A percentile compares a stretch with the other conserved stretches of the same genome.
Evolutionary conservation across 2,329 filamentous ascomycete species (phyloP).

Genomic region (Tolypocladium tundrense): DNA sequence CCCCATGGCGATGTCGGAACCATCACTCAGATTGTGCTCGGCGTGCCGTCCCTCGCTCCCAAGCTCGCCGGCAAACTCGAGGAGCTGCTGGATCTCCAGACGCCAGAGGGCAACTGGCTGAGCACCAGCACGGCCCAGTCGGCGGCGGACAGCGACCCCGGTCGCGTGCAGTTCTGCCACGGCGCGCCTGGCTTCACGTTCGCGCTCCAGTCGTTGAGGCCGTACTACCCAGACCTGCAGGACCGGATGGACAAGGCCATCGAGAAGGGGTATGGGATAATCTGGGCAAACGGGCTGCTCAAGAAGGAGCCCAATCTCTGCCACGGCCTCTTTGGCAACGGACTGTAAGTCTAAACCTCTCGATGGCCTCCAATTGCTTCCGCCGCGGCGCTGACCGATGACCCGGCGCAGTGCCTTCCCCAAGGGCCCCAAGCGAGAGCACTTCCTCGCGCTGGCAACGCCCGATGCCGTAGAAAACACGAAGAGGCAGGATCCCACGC

Average conservation of each 20-base stretch:
- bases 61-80: slow-evolving; percentile 42
- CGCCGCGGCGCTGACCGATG: slow-evolving; percentile 9
- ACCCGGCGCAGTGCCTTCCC: slow-evolving; percentile 18
- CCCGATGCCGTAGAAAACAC: slow-evolving; percentile 41
- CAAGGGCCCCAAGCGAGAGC: slow-evolving; percentile 27
- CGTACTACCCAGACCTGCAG: slow-evolving; percentile 44
- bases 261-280: slow-evolving; percentile 37
- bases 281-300: slow-evolving; percentile 47
- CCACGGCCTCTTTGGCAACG: slow-evolving; percentile 56
- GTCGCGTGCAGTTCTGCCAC: slow-evolving; percentile 53
- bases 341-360: slow-evolving; percentile 34
- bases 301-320: slow-evolving; percentile 57
- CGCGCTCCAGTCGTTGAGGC: slow-evolving; percentile 44
- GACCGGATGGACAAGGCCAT: slow-evolving; percentile 43
- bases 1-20: slow-evolving; percentile 61
- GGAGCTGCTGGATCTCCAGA: slow-evolving; percentile 48
- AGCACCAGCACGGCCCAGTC: slow-evolving; percentile 29
- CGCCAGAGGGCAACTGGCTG: slow-evolving; percentile 53
- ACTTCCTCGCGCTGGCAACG: slow-evolving; percentile 49
- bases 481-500: slow-evolving; percentile 15
- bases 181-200: slow-evolving; percentile 54
- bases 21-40: slow-evolving; percentile 56
- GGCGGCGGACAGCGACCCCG: slow-evolving; percentile 20
- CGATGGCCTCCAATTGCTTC: neutral
- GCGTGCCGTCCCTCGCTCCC: slow-evolving; percentile 42